Evolutionary conservation across 2,329 filamentous ascomycete genomes (phyloP), one percentile per base, ranked within the genome.

Genomic region (Diaporthe ampelina): DNA sequence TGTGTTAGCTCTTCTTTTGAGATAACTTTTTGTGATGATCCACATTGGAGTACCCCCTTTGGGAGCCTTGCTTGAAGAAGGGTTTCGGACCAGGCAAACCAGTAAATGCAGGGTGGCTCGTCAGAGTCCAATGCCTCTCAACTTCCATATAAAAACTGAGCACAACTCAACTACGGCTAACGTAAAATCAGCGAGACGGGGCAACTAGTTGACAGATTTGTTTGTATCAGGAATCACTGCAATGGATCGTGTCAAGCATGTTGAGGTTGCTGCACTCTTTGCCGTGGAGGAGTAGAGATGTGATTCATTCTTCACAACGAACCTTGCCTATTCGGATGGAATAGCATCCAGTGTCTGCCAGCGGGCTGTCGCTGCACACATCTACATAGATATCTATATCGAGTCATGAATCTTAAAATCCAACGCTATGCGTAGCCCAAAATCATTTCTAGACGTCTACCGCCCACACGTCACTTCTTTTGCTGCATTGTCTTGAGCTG

Each of bases 401-500:
- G 26, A 17, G 17, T 32, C 58, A 48, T 63, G 72, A 73, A 73
- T 73, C 65, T 73, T 15, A 73, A 29, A 70, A 73, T 63, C 48
- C 56, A 68, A 58, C 54, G 54, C 72, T 70, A 70, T 70, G 72
- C 56, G 67, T 70, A 29, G 17, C 19, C n/a, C n/a, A 37, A 43
- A 59, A 69, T 40, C 50, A 68, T 73, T 17, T 50, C 43, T 48
- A 57, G 37, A 13, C 13, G 40, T 40, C 56, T 45, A 19, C 29
- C 21, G 48, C 15, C 48, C 24, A 24, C 37, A 19, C 37, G 13
- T 32, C 35, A 43, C 56, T 56, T 73, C 37, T 63, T 75, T 7
- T 35, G n/a, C 54, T 74, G 45, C 48, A 65, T 24, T 1, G 67
- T 69, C 70, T 80, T 80, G 76, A 90, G 65, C 68, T 84, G 85